Base-by-base conservation (phyloP, 306 rosid species). In the Cyclanthera cordifolia region DNA sequence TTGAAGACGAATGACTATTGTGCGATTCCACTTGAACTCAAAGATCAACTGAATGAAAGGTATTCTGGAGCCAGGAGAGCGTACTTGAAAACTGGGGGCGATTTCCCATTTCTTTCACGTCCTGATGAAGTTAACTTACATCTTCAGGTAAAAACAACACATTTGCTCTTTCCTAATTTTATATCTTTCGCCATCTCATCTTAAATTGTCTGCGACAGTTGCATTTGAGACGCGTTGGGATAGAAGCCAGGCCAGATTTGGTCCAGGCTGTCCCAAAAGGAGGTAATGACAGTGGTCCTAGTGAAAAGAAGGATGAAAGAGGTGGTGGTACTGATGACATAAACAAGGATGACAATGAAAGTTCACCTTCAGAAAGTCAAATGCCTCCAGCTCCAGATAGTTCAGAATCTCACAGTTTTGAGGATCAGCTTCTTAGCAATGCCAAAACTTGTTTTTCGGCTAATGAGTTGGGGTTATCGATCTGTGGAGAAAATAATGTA, bases 71-170 rank as follows among this genome's bases (percentile, higher is more conserved):
- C 99, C 73, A 87, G 99, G 78, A 83, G 86, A 23, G 99, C 96
- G 30, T 81, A 74, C 67, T 76, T 93, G 82, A 93, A 93, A 85
- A 79, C 80, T 10, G 99, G 99, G 47, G 97, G 96, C 30, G 99
- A 93, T 81, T 93, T 93, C 76, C 99, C 99, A 21, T 93, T 93
- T 78, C 99, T 93, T 73, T 90, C 99, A 2, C 96, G 99, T 27
- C 94, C 99, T 2, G 99, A 93, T 81, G 99, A 93, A 88, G 96
- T 93, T 75, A 93, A 93, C 86, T 81, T 93, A 67, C 96, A 93
- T 75, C 94, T 93, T 79, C 99, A 90, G 95, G 99, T 89, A 75
- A 41, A 53, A 49, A 72, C 34, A 39, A 46, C 65, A 6, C 17
- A 46, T 5, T 47, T 10, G 30, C 12, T 34, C 7, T 30, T 34